Conservation (phyloP, 257 asterid species). For the Ilex asprella region DNA sequence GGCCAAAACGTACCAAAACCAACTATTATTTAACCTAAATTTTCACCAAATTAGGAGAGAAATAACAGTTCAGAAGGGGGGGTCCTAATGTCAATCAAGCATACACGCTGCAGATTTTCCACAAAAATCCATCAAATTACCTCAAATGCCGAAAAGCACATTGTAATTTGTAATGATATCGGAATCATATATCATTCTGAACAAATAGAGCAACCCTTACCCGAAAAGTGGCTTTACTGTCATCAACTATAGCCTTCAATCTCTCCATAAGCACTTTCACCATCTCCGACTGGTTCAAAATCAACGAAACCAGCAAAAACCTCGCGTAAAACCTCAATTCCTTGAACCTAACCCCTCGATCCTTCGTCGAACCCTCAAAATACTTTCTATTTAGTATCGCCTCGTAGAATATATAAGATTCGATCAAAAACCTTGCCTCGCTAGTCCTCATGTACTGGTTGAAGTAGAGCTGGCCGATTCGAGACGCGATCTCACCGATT, state of each 20-base stretch:
- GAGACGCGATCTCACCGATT: constrained; percentile 98
- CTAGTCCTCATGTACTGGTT: constrained; percentile 91
- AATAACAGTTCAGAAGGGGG: too few species aligned
- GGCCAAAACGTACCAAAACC: too few species aligned
- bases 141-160: too few species aligned
- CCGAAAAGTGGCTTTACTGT: constrained; percentile 72
- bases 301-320: constrained; percentile 81
- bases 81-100: too few species aligned
- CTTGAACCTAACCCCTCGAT: constrained; percentile 85
- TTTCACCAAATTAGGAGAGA: too few species aligned
- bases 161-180: too few species aligned
- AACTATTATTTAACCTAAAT: too few species aligned
- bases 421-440: constrained; percentile 82
- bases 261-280: constrained; percentile 61
- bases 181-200: too few species aligned
- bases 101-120: too few species aligned
- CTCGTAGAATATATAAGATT: constrained; percentile 86
- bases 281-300: constrained; percentile 70
- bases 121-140: too few species aligned
- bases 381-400: constrained; percentile 76
- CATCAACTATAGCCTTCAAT: constrained; percentile 73
- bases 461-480: constrained; percentile 89
- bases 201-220: constrained; percentile 24
- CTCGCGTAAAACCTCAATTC: constrained; percentile 91
- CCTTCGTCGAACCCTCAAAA: constrained; percentile 70